Conservation (phyloP, 1,139 yeast species). For the Suhomyces maxii region DNA sequence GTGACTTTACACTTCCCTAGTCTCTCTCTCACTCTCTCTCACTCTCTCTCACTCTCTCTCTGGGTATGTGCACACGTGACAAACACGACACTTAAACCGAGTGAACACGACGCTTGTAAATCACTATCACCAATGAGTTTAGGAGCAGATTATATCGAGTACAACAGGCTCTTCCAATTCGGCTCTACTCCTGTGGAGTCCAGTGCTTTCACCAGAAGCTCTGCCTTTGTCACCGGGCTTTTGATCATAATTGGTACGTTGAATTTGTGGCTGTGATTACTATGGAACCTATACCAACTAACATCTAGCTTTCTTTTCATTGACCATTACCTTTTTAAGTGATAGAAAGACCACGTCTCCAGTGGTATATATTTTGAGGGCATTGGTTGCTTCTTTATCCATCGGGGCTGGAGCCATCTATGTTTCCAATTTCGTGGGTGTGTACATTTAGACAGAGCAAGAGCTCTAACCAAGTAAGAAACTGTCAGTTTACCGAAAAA, state of each 20-base stretch:
- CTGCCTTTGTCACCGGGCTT: conserved; percentile 18
- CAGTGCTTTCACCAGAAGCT: conserved; percentile 15
- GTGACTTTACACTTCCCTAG: no score
- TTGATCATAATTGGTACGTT: conserved; percentile 25
- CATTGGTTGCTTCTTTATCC: conserved; percentile 39
- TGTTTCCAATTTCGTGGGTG: conserved; percentile 46
- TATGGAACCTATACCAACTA: conserved; percentile 12
- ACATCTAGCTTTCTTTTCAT: conserved; percentile 36
- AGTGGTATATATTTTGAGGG: conserved; percentile 28
- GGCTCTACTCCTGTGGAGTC: conserved; percentile 29
- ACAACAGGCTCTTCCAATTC: conserved; percentile 22
- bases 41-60: conserved; percentile 23
- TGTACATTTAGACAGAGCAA: conserved; percentile 30
- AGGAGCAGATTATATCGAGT: conserved; percentile 36
- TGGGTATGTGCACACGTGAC: conserved; percentile 3
- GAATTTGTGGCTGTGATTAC: background rate
- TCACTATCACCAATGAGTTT: conserved; percentile 18
- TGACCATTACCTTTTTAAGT: conserved; percentile 38
- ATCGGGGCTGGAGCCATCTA: conserved; percentile 41
- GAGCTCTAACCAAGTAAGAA: no score
- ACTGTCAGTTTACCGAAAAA: no score
- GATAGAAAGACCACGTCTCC: conserved; percentile 35
- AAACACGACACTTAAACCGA: conserved; percentile 1
- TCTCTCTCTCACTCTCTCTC: conserved; percentile 13
- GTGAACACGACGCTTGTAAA: background rate